A percentile compares a stretch with the other conserved stretches of the same genome.
Evolutionary conservation across 2,329 filamentous ascomycete species (phyloP).

Genomic region (Xylaria sp.): DNA sequence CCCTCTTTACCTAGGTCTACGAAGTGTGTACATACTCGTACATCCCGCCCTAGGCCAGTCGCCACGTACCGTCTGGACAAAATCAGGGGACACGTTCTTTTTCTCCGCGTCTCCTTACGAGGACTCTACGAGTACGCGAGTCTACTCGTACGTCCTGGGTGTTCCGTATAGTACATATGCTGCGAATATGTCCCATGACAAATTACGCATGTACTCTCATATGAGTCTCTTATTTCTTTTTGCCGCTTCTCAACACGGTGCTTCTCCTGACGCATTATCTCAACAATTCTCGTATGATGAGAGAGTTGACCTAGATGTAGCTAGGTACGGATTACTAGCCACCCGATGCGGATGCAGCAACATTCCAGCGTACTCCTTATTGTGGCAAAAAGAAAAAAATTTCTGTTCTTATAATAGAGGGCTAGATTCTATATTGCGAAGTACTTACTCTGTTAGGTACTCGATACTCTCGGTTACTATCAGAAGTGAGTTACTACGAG

Average conservation of each 20-base stretch:
- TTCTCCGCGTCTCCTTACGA: neutral
- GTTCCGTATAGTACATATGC: neutral
- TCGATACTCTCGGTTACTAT: neutral
- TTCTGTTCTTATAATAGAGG: neutral
- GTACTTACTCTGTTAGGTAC: neutral
- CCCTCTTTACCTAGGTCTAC: neutral
- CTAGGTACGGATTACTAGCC: neutral
- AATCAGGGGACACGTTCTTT: neutral
- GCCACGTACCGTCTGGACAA: neutral
- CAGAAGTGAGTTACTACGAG: neutral
- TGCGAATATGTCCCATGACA: slow-evolving; percentile 6
- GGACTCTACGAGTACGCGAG: neutral
- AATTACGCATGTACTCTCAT: neutral
- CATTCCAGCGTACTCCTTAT: neutral
- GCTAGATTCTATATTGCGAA: neutral
- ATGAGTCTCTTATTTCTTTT: neutral
- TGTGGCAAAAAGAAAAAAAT: neutral
- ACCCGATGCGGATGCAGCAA: neutral
- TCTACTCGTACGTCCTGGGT: neutral
- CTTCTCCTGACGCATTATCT: neutral
- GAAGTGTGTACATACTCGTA: too few species aligned
- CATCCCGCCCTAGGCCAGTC: neutral
- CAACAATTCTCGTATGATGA: neutral
- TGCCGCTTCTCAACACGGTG: neutral
- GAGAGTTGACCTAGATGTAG: neutral